Conservation (phyloP, 2,329 filamentous ascomycete species). For the Teratosphaeria destructans region DNA sequence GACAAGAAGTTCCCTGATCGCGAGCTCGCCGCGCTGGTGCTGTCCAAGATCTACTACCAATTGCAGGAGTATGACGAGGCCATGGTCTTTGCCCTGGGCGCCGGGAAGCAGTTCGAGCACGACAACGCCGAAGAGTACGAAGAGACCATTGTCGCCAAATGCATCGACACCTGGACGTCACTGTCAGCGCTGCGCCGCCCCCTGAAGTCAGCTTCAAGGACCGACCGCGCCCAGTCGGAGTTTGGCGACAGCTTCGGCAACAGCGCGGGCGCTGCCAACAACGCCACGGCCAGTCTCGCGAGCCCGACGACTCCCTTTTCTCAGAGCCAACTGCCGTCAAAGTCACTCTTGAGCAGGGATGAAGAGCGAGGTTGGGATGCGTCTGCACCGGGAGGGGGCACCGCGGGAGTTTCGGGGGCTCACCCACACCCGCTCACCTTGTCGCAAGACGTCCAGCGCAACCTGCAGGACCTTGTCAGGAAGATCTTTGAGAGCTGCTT, state of each 20-base stretch:
- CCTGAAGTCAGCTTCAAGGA: conserved; percentile 38
- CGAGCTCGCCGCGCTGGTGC: conserved; percentile 84
- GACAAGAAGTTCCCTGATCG: conserved; percentile 90
- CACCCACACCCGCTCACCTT: conserved; percentile 54
- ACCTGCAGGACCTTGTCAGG: conserved; percentile 74
- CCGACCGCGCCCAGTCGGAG: conserved; percentile 49
- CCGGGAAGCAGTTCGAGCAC: conserved; percentile 89
- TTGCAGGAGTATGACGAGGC: conserved; percentile 98
- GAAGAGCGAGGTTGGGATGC: conserved; percentile 48
- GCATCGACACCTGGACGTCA: conserved; percentile 93
- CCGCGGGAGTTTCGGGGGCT: conserved; percentile 42
- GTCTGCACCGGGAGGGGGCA: conserved; percentile 45
- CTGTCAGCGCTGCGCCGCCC: conserved; percentile 54
- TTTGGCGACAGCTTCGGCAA: conserved; percentile 64
- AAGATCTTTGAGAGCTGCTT: conserved; percentile 87
- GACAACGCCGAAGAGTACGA: conserved; percentile 90
- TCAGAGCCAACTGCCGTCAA: conserved; percentile 83
- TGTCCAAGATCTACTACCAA: conserved; percentile 98
- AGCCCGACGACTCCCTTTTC: conserved; percentile 94
- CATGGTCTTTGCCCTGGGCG: conserved; percentile 93
- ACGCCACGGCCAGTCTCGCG: conserved; percentile 54
- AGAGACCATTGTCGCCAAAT: conserved; percentile 96
- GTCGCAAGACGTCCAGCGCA: conserved; percentile 63
- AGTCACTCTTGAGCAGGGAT: conserved; percentile 82
- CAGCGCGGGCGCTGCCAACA: conserved; percentile 52